Evolutionary conservation across 495 filamentous ascomycete genomes (phyloP), one percentile per base, ranked within the genome.

Genomic region (Tuber indicum): DNA sequence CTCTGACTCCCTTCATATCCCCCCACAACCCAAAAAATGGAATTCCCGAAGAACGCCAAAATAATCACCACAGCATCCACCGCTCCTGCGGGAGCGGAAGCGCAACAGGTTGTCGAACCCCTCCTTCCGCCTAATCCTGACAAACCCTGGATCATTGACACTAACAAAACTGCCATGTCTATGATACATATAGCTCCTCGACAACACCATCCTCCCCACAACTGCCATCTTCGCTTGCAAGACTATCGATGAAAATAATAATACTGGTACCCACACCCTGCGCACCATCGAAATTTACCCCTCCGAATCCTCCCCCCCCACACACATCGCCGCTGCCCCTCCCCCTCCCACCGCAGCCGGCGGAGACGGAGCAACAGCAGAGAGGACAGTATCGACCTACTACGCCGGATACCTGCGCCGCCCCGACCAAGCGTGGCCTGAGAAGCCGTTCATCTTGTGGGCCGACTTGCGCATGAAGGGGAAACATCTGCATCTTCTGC

Each of bases 361-460:
- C 4, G 6, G 6, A 62, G 58, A 19, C 32, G 58, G 58, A 6
- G 3, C n/a, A 8, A 36, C 58, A 17, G 8, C 58, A 36, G 36
- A 66, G 32, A 26, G 32, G 12, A 36, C 26, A 19, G 5, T 19
- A 66, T 66, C 26, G 14, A 66, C 26, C 26, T 36, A 66, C 58
- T 66, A 66, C 12, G 58, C 58, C 58, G 26, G 58, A 12, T 62
- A 32, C 58, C 3, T 16, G 3, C 58, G 58, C 58, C 58, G 58
- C n/a, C 58, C 58, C n/a, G 26, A 62, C 58, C n/a, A 62, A 62
- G 4, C 10, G 10, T 62, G 58, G 58, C 44, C 74, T 17, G 66
- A 32, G 71, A 36, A n/a, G 21, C 74, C 43, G 10, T 72, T 46
- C 74, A 14, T 75, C 16, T 36, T 52, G 44, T 52, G 66, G 74